Evolutionary conservation across 176 grass and related monocot species (phyloP), one percentile per base, ranked within the genome.

Genomic region (Typha latifolia): DNA sequence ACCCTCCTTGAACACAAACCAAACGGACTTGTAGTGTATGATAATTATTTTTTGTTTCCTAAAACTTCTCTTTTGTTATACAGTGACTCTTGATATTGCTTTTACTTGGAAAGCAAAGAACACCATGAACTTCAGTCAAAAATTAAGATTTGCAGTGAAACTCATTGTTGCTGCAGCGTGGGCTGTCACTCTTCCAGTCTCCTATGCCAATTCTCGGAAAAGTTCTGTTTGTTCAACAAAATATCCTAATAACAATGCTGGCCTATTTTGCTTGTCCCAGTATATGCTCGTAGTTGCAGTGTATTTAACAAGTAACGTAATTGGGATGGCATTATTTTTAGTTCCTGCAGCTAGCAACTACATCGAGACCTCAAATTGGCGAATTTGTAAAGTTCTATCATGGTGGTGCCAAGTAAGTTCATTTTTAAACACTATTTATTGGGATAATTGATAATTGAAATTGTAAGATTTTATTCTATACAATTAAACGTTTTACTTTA

Each of bases 351-450:
- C 88, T 66, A 81, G 66, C 72, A 86, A 62, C 62, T 96, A 86
- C 48, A 79, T 96, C 55, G 92, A 96, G 67, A 96, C 82, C 68
- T 91, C 87, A 79, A 82, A 77, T 69, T 96, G 71, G 74, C 32
- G 63, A 69, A 67, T 86, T 49, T 96, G 88, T 62, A 88, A 82
- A 61, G 62, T 96, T 57, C 72, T 96, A 62, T 91, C 92, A 55
- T 96, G 92, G 92, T 96, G 85, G 92, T 83, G 76, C 62, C 92
- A 96, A 68, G 92, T 96, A 79, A 80, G 57, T 62, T 79, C n/a
- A n/a, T 12, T 77, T 56, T 29, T 37, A 37, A 37, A 2, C 34
- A 37, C n/a, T 37, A 37, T 37, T 5, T 37, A 37, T 37, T 37
- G 34, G 34, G 34, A 6, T 37, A 7, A 26, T 26, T 26, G 24